Conservation (phyloP, 2,329 filamentous ascomycete species). For the Aspergillus aculeatinus region DNA sequence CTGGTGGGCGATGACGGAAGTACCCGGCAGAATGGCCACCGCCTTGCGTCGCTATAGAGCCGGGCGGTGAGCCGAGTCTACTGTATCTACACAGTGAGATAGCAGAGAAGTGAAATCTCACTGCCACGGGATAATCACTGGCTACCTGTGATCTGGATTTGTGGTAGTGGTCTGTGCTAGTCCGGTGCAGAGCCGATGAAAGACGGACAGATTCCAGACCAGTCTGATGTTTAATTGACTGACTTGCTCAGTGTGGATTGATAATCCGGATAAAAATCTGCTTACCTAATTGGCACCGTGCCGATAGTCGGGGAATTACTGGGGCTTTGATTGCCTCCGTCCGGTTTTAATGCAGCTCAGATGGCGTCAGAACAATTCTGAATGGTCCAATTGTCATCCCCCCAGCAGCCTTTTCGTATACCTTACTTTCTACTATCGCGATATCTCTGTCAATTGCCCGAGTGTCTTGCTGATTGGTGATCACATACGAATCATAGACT, state of each 20-base stretch:
- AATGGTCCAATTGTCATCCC: background rate
- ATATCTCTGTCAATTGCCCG: no score
- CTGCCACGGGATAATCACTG: no score
- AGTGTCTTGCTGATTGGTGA: no score
- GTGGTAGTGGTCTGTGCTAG: background rate
- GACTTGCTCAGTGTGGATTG: background rate
- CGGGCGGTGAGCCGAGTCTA: background rate
- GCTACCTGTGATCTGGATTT: no score
- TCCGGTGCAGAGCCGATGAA: background rate
- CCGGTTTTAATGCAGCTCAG: background rate
- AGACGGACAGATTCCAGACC: background rate
- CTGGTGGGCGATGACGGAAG: background rate
- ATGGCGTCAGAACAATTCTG: background rate
- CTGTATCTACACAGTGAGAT: no score
- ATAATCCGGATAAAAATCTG: background rate
- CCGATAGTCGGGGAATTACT: background rate
- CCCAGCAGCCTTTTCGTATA: no score
- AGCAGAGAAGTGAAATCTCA: no score
- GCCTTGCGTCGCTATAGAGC: background rate
- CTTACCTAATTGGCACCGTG: background rate
- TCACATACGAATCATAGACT: no score
- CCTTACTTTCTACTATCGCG: no score
- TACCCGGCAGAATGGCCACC: slow-evolving; percentile 3
- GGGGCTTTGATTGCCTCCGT: no score
- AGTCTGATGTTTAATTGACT: background rate